phyloP scores from a whole-genome alignment of 2,329 filamentous ascomycete species.

The Cercospora brassicicola region DNA sequence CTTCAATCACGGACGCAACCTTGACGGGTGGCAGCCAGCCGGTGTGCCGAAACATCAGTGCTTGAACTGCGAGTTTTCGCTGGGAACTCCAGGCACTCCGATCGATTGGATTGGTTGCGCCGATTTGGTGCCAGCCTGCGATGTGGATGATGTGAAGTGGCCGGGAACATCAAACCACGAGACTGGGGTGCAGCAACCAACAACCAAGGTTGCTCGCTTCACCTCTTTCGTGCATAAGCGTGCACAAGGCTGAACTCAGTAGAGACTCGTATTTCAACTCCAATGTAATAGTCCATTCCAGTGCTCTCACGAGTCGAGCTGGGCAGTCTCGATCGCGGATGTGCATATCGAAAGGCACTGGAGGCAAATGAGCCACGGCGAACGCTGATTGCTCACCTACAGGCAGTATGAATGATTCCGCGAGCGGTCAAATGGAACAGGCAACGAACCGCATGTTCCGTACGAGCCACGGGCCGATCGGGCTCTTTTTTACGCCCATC shows the following conservation, averaged over 20 bases:
- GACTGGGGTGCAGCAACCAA: not conserved
- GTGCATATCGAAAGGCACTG: not conserved
- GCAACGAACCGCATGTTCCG: not conserved
- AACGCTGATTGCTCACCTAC: not conserved
- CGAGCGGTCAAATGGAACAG: not conserved
- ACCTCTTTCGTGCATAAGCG: not conserved
- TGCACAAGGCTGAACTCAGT: not conserved
- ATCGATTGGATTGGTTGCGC: not conserved
- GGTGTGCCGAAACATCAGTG: constrained; percentile 13
- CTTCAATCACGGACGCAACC: constrained; percentile 11
- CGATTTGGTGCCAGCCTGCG: constrained; percentile 4
- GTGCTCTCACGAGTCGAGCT: not conserved
- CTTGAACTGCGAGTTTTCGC: not conserved
- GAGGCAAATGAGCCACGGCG: not conserved
- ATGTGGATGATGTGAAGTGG: not conserved
- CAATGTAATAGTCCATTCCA: not conserved
- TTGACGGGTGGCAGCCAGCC: constrained; percentile 16
- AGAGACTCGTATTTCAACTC: not conserved
- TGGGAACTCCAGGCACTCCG: not conserved
- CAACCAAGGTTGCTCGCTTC: constrained; percentile 1
- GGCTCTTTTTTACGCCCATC: not conserved
- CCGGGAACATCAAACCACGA: not conserved
- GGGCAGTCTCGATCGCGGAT: not conserved
- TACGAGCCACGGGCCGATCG: not conserved
- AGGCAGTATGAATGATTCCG: not conserved